Conservation (phyloP, 768 basidiomycete species). For the Termitomyces sp. region DNA sequence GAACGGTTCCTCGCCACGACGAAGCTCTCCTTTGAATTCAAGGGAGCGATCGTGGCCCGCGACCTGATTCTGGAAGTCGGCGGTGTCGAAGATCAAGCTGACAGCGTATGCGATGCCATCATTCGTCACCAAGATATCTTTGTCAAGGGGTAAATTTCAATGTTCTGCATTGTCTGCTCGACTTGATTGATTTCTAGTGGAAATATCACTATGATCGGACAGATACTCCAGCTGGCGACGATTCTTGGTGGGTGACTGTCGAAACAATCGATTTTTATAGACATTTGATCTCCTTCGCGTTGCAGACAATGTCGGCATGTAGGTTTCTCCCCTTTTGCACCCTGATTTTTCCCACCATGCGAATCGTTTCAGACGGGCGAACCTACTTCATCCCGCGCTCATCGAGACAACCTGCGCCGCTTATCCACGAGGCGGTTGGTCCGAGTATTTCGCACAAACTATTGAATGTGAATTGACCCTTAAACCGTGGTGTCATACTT, state of each 20-base stretch:
- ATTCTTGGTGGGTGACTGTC: conserved; percentile 30
- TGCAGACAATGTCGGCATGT: conserved; percentile 40
- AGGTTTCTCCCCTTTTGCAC: conserved; percentile 2
- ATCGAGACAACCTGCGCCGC: conserved; percentile 33
- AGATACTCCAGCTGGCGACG: conserved; percentile 43
- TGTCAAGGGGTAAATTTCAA: conserved; percentile 31
- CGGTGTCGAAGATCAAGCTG: conserved; percentile 43
- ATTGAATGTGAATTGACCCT: conserved; percentile 38
- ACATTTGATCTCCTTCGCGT: conserved; percentile 5
- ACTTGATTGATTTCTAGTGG: conserved; percentile 22
- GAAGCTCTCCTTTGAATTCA: conserved; percentile 53
- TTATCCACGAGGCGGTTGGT: conserved; percentile 42
- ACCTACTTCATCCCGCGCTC: conserved; percentile 33
- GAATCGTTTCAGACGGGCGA: conserved; percentile 28
- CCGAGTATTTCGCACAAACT: conserved; percentile 33
- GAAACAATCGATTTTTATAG: not conserved
- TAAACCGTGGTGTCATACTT: conserved; percentile 47
- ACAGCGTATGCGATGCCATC: conserved; percentile 46
- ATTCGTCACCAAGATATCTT: conserved; percentile 42
- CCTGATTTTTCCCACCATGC: not conserved
- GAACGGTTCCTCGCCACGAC: conserved; percentile 42
- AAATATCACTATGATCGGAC: conserved; percentile 45
- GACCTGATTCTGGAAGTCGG: conserved; percentile 37
- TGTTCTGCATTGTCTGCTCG: not conserved
- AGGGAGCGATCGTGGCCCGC: conserved; percentile 46